phyloP scores from a whole-genome alignment of 192 early-diverging fungal species.

The Haplosporangium gracile region DNA sequence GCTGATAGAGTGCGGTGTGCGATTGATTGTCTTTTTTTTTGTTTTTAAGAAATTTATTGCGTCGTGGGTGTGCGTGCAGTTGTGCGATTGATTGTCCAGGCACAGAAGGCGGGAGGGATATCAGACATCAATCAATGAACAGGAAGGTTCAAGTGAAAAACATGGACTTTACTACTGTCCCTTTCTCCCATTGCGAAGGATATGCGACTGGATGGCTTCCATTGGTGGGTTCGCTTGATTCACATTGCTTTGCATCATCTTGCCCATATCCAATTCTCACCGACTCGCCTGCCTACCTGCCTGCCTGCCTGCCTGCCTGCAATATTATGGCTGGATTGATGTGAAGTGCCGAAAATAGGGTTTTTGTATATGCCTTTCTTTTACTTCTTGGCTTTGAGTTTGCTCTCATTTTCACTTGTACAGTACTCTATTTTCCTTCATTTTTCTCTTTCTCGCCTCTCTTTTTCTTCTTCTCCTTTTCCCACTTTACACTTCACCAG shows the following conservation, averaged over 20 bases:
- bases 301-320: too few relatives aligned
- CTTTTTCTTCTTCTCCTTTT: background rate
- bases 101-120: too few relatives aligned
- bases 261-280: too few relatives aligned
- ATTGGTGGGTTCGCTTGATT: background rate
- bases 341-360: slow-evolving; percentile 2
- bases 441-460: background rate
- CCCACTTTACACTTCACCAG: background rate
- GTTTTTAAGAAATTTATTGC: too few relatives aligned
- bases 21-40: too few relatives aligned
- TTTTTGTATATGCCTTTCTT: background rate
- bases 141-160: background rate
- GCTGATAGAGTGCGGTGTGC: too few relatives aligned
- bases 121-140: too few relatives aligned
- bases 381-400: slow-evolving; percentile 1
- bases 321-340: background rate
- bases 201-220: background rate
- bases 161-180: background rate
- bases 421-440: background rate
- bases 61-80: too few relatives aligned
- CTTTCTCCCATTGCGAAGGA: background rate
- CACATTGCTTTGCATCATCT: background rate
- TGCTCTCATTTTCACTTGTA: background rate
- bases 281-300: background rate
- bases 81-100: too few relatives aligned